phyloP scores from a whole-genome alignment of 768 basidiomycete species.

The Cystobasidium tubakii region DNA sequence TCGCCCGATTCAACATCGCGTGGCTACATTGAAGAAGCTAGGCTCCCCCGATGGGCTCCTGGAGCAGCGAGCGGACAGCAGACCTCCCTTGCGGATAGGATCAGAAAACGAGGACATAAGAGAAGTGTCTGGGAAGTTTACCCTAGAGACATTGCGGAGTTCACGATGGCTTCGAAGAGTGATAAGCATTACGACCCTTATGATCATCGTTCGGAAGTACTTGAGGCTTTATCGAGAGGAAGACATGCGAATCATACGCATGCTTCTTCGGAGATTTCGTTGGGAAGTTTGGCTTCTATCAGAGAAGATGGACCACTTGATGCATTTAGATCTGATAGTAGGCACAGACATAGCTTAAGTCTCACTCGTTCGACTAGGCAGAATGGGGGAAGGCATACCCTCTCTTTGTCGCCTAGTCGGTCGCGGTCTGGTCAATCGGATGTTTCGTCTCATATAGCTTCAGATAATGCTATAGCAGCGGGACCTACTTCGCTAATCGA shows the following conservation, averaged over 20 bases:
- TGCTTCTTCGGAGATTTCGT: constrained; percentile 21
- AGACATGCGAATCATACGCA: neutral
- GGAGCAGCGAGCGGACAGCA: neutral
- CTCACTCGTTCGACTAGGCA: neutral
- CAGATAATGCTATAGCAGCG: neutral
- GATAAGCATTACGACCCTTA: neutral
- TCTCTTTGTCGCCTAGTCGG: constrained; percentile 15
- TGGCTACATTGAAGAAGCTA: neutral
- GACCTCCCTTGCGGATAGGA: neutral
- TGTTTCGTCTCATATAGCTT: neutral
- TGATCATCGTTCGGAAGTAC: neutral
- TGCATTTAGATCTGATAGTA: neutral
- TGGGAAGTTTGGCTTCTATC: constrained; percentile 21
- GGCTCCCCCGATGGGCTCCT: too few relatives aligned
- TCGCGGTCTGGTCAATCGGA: constrained; percentile 18
- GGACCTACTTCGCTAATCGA: neutral
- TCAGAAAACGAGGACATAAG: constrained; percentile 8
- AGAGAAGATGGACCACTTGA: neutral
- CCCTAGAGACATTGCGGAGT: constrained; percentile 18
- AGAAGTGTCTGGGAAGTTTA: constrained; percentile 25
- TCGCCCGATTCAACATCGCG: neutral
- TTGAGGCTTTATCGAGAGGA: neutral
- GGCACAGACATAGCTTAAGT: neutral
- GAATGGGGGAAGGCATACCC: neutral
- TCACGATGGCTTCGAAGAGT: neutral